These are phyloP conservation scores for Cymbidium sinense DNA, from an alignment of 106 monocot genomes.

Conservation along the genomic window DNA sequence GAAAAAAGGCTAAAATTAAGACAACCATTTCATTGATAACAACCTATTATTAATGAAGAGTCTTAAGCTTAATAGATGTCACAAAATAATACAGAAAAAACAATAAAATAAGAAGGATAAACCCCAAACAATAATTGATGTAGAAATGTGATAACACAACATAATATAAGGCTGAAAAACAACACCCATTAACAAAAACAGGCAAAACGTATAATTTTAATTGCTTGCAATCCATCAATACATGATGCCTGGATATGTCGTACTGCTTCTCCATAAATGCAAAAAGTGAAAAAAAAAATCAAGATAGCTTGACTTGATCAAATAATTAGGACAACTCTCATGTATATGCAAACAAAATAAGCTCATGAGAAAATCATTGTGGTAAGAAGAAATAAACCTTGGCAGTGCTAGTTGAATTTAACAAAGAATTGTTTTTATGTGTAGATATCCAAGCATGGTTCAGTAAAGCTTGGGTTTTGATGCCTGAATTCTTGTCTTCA, in stretches of 20 bases:
- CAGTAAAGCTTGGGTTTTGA: constrained; percentile 23
- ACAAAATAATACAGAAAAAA: not conserved
- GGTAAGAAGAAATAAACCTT: constrained; percentile 15
- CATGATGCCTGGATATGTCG: too few species aligned
- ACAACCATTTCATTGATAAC: not conserved
- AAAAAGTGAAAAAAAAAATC: not conserved
- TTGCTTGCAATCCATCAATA: too few species aligned
- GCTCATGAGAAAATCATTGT: not conserved
- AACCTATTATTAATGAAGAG: not conserved
- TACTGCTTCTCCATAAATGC: too few species aligned
- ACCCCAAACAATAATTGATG: too few species aligned
- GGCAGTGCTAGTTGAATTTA: constrained; percentile 7
- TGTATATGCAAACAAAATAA: not conserved
- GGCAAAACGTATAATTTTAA: too few species aligned
- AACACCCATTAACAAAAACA: not conserved
- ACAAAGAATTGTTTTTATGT: constrained; percentile 6
- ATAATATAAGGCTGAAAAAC: not conserved
- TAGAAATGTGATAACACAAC: not conserved
- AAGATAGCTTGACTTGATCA: not conserved
- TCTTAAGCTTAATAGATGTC: not conserved
- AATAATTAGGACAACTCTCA: too few species aligned
- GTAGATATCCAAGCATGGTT: constrained; percentile 33
- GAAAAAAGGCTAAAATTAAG: not conserved
- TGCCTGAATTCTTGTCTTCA: constrained; percentile 33
- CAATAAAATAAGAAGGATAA: not conserved